Evolutionary conservation across 805 yeast species (phyloP), one percentile per base, ranked within the genome.

Genomic region (Schwanniomyces occidentalis): DNA sequence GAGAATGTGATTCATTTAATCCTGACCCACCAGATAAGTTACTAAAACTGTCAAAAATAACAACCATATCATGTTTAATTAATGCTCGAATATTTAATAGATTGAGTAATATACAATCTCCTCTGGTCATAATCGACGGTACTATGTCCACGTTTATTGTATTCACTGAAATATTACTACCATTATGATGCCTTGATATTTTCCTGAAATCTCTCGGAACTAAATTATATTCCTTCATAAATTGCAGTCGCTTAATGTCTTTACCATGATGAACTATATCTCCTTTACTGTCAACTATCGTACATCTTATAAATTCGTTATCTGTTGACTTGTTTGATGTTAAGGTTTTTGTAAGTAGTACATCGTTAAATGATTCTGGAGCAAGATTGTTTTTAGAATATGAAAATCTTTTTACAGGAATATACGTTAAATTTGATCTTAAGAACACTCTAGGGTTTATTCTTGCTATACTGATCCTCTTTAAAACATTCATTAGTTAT

Each of bases 161-260:
- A 12, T 42, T 26, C 5, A 18, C 15, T 12, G 17, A 22, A n/a
- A 28, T 17, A 12, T 23, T 38, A 9, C 42, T 35, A n/a, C 38
- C 34, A 12, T 42, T 42, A 14, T 49, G 51, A 37, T 52, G 54
- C 19, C 65, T 45, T 20, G 74, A 73, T 21, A 77, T 38, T 71
- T 74, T 61, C 53, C 83, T 71, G 16, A 81, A 71, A 21, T 85
- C 82, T 38, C 85, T 76, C 31, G 80, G 74, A 0, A 71, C 65
- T 19, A 77, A 49, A 39, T 71, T 69, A 50, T 75, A 71, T 10
- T 57, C 54, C 33, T 59, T 54, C 49, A 77, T 59, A 33, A 77
- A 63, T 27, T 65, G 71, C 28, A 54, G 56, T 32, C 71, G 63
- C 35, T 64, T 61, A 16, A 68, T 51, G 27, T 72, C 79, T 26